Evolutionary conservation across 768 basidiomycete genomes (phyloP).

Genomic region (Saitozyma sp.): DNA sequence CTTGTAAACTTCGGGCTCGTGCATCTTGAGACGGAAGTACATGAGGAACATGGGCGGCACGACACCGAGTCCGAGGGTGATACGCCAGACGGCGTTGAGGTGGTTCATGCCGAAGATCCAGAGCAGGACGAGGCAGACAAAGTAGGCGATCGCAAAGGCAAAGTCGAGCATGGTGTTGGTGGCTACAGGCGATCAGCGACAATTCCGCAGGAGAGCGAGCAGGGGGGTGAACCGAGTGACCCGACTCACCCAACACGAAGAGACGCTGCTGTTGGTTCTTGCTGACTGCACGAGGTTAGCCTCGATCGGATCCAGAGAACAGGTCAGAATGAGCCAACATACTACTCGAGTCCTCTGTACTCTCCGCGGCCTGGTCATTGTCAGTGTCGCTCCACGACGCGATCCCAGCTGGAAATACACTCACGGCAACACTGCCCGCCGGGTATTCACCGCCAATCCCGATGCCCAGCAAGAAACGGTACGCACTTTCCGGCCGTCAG

Average conservation of each 20-base stretch:
- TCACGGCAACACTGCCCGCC: conserved; percentile 59
- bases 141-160: conserved; percentile 61
- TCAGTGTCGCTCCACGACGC: not conserved
- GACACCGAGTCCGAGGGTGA: conserved; percentile 79
- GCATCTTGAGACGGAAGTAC: conserved; percentile 81
- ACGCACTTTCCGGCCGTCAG: conserved; percentile 18
- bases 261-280: conserved; percentile 81
- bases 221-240: not conserved
- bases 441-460: conserved; percentile 68
- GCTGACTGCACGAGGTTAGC: conserved; percentile 54
- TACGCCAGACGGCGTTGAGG: conserved; percentile 80
- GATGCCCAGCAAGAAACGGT: conserved; percentile 81
- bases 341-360: conserved; percentile 72
- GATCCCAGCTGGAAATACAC: not conserved
- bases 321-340: not conserved
- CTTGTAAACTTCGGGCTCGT: conserved; percentile 68
- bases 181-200: conserved; percentile 57
- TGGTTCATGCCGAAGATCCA: conserved; percentile 86
- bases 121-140: conserved; percentile 64
- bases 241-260: conserved; percentile 59
- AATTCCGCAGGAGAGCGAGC: not conserved
- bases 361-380: conserved; percentile 61
- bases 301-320: conserved; percentile 1
- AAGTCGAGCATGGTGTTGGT: conserved; percentile 84
- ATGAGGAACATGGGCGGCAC: conserved; percentile 79